A percentile compares a stretch with the other conserved stretches of the same genome.
phyloP scores from a whole-genome alignment of 192 early-diverging fungal species.

The Coemansia javaensis region DNA sequence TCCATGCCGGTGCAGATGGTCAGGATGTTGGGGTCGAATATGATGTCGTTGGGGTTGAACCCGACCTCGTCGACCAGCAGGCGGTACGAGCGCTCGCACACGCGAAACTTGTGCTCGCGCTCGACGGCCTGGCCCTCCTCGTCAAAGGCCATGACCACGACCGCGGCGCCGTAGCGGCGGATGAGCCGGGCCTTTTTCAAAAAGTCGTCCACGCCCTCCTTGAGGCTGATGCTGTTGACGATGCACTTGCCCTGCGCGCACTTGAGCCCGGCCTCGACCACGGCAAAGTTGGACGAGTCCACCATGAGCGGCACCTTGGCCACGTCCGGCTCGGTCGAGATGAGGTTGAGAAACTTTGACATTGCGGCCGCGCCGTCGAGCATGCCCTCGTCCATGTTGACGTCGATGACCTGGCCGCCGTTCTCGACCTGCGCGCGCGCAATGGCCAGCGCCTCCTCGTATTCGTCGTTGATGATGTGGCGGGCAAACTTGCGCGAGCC shows the following conservation, averaged over 20 bases:
- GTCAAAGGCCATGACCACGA: conserved; percentile 97
- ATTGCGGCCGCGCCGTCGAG: conserved; percentile 92
- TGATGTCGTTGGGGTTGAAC: conserved; percentile 81
- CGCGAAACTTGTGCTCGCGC: conserved; percentile 76
- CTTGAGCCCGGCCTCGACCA: conserved; percentile 90
- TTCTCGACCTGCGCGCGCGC: conserved; percentile 90
- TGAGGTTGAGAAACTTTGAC: conserved; percentile 88
- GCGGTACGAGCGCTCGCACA: conserved; percentile 86
- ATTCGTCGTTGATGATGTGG: conserved; percentile 88
- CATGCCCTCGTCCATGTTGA: conserved; percentile 96
- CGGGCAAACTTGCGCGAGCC: conserved; percentile 92
- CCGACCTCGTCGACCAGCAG: conserved; percentile 81
- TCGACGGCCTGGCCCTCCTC: conserved; percentile 90
- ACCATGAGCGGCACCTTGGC: conserved; percentile 87
- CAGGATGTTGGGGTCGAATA: conserved; percentile 91
- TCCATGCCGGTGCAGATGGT: conserved; percentile 97
- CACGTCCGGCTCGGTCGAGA: conserved; percentile 92
- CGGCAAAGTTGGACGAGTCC: conserved; percentile 97
- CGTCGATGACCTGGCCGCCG: conserved; percentile 92
- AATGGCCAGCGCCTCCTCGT: conserved; percentile 91
- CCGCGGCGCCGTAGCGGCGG: conserved; percentile 88
- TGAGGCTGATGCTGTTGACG: conserved; percentile 94
- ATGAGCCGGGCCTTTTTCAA: conserved; percentile 84
- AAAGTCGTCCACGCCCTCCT: conserved; percentile 92
- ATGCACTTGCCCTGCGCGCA: conserved; percentile 97